Evolutionary conservation across 352 stramenopile genomes (phyloP), one percentile per base, ranked within the genome.

Genomic region (Globisporangium okanoganense): DNA sequence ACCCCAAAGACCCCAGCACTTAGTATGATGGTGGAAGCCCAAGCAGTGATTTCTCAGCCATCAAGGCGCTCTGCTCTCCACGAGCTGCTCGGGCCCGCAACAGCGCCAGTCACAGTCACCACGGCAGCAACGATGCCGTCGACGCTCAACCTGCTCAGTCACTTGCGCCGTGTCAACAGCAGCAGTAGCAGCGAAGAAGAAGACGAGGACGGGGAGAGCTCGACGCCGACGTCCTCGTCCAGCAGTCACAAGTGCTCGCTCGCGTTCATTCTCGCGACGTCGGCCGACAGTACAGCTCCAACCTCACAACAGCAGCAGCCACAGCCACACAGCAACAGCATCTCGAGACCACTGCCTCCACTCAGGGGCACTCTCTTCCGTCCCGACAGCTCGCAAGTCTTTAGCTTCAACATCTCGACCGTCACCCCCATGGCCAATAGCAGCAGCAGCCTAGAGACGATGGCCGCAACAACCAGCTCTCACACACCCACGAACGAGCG

Each of bases 231-330:
- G 36, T 72, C 66, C 22, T 64, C 58, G 8, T 44, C 56, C 20
- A 43, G 38, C 29, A 50, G 72, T 49, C 73, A 81, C 65, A 84
- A 84, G 64, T 73, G 70, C 66, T 81, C 75, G n/a, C 64, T 84
- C 27, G 54, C 78, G 47, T 84, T 84, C 52, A 84, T 84, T 58
- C 72, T 84, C 52, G 68, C 72, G 24, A 65, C 43, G 36, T 33
- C 45, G 54, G 66, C 20, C 56, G 57, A 61, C 65, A 67, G 53
- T 57, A 27, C 36, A 65, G 44, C 27, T 66, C 49, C 71, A 45
- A 57, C 66, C 20, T 61, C 45, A 45, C 36, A 73, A 61, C 44
- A 52, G 27, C 25, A 22, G 3, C 25, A 35, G 16, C 10, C 4
- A 3, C 48, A 54, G 8, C 48, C 29, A 5, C 25, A 35, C 2